phyloP scores from a whole-genome alignment of 2,329 filamentous ascomycete genomes.

The Pezicula radicicola region DNA sequence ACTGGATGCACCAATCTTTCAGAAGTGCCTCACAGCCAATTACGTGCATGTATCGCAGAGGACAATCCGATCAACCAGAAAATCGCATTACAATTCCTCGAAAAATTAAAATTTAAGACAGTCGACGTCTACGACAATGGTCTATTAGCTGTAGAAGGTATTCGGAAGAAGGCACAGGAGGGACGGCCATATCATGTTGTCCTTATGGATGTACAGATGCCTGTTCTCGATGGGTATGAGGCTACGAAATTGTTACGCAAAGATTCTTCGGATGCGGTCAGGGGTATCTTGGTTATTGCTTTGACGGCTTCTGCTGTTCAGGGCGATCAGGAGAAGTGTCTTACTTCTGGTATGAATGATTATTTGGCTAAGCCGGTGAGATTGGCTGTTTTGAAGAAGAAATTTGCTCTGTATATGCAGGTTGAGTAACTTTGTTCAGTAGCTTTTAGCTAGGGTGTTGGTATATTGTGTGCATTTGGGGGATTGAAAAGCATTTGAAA shows the following conservation, averaged over 20 bases:
- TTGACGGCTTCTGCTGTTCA: no score
- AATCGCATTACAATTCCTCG: conserved; percentile 88
- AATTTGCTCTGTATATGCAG: no score
- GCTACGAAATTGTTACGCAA: conserved; percentile 80
- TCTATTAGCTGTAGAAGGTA: conserved; percentile 78
- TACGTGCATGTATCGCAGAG: conserved; percentile 90
- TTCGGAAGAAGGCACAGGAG: conserved; percentile 69
- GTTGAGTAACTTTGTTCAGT: no score
- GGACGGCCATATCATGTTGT: conserved; percentile 83
- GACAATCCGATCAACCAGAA: conserved; percentile 94
- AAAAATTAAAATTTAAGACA: conserved; percentile 74
- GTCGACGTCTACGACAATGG: conserved; percentile 92
- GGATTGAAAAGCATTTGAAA: no score
- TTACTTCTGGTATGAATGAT: conserved; percentile 97
- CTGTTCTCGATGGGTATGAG: conserved; percentile 87
- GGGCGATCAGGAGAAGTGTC: conserved; percentile 81
- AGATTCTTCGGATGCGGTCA: conserved; percentile 77
- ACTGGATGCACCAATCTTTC: no score
- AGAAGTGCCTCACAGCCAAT: conserved; percentile 13
- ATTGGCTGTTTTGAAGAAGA: conserved; percentile 27
- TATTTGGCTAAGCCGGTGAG: conserved; percentile 95
- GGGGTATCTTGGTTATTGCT: conserved; percentile 38
- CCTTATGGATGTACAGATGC: conserved; percentile 97
- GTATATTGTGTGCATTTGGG: no score
- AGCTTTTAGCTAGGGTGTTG: no score